Evolutionary conservation across 352 stramenopile genomes (phyloP), one percentile per base, ranked within the genome.

Genomic region (Globisporangium paddicum): DNA sequence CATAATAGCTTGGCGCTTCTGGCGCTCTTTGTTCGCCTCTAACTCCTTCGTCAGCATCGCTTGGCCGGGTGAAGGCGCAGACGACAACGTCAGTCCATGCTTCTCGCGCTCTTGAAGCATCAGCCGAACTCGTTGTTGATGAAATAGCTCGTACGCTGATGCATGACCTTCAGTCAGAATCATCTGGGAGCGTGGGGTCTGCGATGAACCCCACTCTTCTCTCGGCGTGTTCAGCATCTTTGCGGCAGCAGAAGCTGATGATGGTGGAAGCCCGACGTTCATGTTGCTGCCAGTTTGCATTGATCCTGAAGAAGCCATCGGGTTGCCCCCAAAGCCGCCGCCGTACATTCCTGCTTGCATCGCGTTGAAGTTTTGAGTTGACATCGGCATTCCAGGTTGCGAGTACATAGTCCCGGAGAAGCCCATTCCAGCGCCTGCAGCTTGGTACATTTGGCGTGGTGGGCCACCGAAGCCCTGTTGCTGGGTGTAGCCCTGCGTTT

Each of bases 1-100:
- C 82, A 95, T 91, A 58, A 95, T 93, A 30, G 86, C 83, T 68
- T 95, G 86, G 23, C 83, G 79, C 23, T 89, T 89, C 70, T 94
- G 84, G 8, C 84, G 80, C 58, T 95, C 86, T 48, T 93, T 95
- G 68, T 95, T 95, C 8, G 83, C 86, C 54, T 90, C 83, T 25
- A 95, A 67, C 51, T 95, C 86, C 60, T 93, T 93, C n/a, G 86
- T 95, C 8, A 95, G 71, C 72, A 95, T 72, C 9, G 86, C 86
- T 68, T 95, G 86, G 5, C 86, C 86, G 23, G 86, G 86, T 18
- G 86, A 95, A 21, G 84, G 83, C 8, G 82, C 83, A 1, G 83
- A 90, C 0, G 79, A 87, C 42, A 95, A 62, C 44, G 84, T 79
- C 63, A 92, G 75, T 4, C 79, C 86, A n/a, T 90, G 79, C 42